Conservation (phyloP, 768 basidiomycete species). For the Leccinellum albellum region DNA sequence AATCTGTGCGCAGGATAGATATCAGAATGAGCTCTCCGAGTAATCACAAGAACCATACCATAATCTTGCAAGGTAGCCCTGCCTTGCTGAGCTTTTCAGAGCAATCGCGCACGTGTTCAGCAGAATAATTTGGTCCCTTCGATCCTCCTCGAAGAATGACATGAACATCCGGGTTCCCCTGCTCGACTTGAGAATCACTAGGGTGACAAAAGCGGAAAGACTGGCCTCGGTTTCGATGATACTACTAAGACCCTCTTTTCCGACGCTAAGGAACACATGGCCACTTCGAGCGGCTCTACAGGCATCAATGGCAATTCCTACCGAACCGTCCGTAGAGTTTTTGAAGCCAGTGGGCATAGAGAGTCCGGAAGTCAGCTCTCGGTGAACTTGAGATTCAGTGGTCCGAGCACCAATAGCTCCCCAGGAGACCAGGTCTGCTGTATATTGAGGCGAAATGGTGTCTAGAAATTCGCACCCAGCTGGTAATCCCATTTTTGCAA, state of each 20-base stretch:
- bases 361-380: slow-evolving; percentile 82
- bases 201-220: background rate
- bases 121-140: slow-evolving; percentile 84
- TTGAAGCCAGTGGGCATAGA: slow-evolving; percentile 98
- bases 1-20: slow-evolving; percentile 47
- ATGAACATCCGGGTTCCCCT: slow-evolving; percentile 92
- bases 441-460: slow-evolving; percentile 79
- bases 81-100: slow-evolving; percentile 76
- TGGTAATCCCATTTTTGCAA: slow-evolving; percentile 88
- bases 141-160: slow-evolving; percentile 91
- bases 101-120: slow-evolving; percentile 74
- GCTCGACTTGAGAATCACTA: slow-evolving; percentile 4
- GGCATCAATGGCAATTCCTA: slow-evolving; percentile 91
- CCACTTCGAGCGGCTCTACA: slow-evolving; percentile 87
- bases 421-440: slow-evolving; percentile 91
- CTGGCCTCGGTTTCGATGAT: slow-evolving; percentile 90
- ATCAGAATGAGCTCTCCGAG: background rate
- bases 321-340: slow-evolving; percentile 93
- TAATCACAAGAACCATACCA: slow-evolving; percentile 51
- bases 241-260: slow-evolving; percentile 91
- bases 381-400: slow-evolving; percentile 90
- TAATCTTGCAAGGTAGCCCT: slow-evolving; percentile 72
- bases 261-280: slow-evolving; percentile 95
- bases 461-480: slow-evolving; percentile 96
- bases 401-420: slow-evolving; percentile 94